Percentiles rank a stretch among this genome's conserved stretches.
Evolutionary conservation across 805 yeast genomes (phyloP).

Genomic region (Pichia paraexigua): DNA sequence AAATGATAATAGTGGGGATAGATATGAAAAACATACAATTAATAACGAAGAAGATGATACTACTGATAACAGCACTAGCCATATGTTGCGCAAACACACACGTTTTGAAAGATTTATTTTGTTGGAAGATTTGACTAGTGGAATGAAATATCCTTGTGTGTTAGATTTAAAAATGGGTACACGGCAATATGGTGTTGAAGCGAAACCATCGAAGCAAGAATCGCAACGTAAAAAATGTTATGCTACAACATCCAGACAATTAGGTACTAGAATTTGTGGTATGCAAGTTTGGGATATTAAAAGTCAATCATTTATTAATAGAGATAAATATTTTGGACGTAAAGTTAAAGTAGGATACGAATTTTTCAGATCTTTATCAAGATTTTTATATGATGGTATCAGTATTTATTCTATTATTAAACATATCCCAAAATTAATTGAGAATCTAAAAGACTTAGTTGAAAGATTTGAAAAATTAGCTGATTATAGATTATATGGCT

Average conservation of each 20-base stretch:
- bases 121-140: conserved; percentile 82
- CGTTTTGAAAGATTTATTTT: conserved; percentile 75
- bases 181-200: conserved; percentile 95
- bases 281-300: conserved; percentile 70
- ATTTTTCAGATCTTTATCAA: conserved; percentile 64
- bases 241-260: conserved; percentile 65
- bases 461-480: conserved; percentile 45
- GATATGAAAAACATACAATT: background rate
- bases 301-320: conserved; percentile 44
- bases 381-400: conserved; percentile 75
- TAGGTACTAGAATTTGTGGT: conserved; percentile 94
- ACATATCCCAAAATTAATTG: conserved; percentile 61
- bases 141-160: conserved; percentile 81
- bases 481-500: conserved; percentile 87
- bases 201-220: conserved; percentile 55
- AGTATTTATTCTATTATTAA: conserved; percentile 47
- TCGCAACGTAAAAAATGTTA: conserved; percentile 81
- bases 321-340: conserved; percentile 93
- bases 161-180: conserved; percentile 97
- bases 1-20: conserved; percentile 4
- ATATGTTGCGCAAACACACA: conserved; percentile 28
- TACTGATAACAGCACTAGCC: background rate
- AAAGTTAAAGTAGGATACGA: conserved; percentile 60
- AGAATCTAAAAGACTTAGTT: conserved; percentile 51
- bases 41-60: background rate